Percentiles rank a stretch among this genome's conserved stretches.
These are phyloP conservation scores for Aspergillus steynii DNA, from an alignment of 495 filamentous ascomycete genomes.

Conservation along the genomic window DNA sequence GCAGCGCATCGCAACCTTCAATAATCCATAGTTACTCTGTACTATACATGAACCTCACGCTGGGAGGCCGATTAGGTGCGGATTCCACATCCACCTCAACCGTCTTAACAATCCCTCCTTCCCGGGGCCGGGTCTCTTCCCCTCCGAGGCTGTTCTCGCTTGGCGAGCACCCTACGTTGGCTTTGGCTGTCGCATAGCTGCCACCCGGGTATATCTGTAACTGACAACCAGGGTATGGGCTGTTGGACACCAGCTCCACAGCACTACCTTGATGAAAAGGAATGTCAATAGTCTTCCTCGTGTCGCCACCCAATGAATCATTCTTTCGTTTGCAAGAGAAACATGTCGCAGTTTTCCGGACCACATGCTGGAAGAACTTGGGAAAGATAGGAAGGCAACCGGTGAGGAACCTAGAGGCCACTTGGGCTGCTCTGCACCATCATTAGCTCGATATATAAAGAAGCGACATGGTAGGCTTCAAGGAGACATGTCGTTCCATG, in stretches of 20 bases:
- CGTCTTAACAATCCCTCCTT: constrained; percentile 24
- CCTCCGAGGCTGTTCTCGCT: background rate
- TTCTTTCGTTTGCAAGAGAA: constrained; percentile 1
- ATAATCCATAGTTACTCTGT: background rate
- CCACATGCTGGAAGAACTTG: constrained; percentile 18
- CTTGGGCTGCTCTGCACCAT: constrained; percentile 22
- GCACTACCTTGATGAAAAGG: background rate
- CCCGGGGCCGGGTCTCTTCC: constrained; percentile 2
- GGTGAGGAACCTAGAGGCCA: constrained; percentile 25
- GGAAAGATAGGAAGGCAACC: constrained; percentile 25
- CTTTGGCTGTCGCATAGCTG: constrained; percentile 16
- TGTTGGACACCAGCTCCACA: background rate
- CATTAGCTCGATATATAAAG: background rate
- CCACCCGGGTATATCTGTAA: constrained; percentile 13
- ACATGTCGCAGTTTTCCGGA: constrained; percentile 13
- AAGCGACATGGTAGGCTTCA: background rate
- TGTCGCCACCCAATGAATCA: background rate
- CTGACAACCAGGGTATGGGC: background rate
- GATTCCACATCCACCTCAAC: constrained; percentile 30
- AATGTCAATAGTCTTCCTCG: background rate
- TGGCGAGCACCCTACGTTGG: constrained; percentile 1
- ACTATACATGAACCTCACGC: background rate
- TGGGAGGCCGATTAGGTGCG: constrained; percentile 5
- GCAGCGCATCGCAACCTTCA: background rate
- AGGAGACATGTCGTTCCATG: background rate